Evolutionary conservation across 208 protist genomes (phyloP).

Genomic region (Trypanosoma grayi): DNA sequence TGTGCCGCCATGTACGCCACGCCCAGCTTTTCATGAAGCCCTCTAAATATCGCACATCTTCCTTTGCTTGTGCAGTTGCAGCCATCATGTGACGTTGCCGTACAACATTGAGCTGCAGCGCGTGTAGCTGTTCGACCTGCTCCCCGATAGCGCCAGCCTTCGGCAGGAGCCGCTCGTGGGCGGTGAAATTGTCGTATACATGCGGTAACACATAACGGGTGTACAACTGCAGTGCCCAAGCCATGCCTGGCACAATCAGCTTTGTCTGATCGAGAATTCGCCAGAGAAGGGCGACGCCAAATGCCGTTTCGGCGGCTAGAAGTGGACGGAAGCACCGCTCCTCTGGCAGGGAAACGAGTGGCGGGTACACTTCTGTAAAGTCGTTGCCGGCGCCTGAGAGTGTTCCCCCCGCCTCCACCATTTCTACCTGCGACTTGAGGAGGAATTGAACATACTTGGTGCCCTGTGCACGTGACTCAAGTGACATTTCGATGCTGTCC

Average conservation of each 20-base stretch:
- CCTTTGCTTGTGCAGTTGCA: conserved; percentile 36
- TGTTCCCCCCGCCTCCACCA: conserved; percentile 5
- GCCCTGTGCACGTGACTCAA: background rate
- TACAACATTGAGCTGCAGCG: conserved; percentile 48
- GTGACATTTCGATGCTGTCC: conserved; percentile 13
- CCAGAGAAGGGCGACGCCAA: conserved; percentile 60
- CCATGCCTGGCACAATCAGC: conserved; percentile 42
- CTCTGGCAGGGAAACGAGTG: conserved; percentile 54
- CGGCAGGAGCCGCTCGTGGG: conserved; percentile 38
- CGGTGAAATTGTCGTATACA: conserved; percentile 65
- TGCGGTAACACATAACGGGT: conserved; percentile 71
- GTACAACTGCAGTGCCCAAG: conserved; percentile 61
- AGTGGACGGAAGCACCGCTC: conserved; percentile 50
- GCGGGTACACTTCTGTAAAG: conserved; percentile 5
- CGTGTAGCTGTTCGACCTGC: conserved; percentile 64
- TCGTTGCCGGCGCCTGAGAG: background rate
- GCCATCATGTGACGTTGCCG: conserved; percentile 23
- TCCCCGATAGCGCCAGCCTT: conserved; percentile 54
- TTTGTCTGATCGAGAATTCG: conserved; percentile 67
- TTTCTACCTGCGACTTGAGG: conserved; percentile 10
- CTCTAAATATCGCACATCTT: conserved; percentile 66
- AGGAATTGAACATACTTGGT: conserved; percentile 15
- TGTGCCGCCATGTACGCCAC: conserved; percentile 62
- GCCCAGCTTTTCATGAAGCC: conserved; percentile 62
- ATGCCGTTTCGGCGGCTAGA: conserved; percentile 66